A percentile compares a stretch with the other conserved stretches of the same genome.
phyloP scores from a whole-genome alignment of 306 rosid species.

The Trifolium repens region DNA sequence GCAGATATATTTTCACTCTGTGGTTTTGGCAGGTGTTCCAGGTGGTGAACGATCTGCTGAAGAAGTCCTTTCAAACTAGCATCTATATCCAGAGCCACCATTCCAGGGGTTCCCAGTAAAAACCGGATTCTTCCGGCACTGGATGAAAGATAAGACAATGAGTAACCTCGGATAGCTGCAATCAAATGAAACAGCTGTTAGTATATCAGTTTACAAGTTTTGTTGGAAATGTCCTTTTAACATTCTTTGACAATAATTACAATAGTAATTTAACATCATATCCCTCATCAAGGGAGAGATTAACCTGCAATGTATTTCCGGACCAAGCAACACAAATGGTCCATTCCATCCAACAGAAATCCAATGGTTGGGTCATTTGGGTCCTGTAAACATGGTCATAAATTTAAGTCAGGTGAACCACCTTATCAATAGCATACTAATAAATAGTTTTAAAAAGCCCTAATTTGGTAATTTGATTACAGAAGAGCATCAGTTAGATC shows the following conservation, averaged over 20 bases:
- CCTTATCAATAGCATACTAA: slow-evolving; percentile 18
- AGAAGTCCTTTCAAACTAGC: slow-evolving; percentile 75
- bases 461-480: slow-evolving; percentile 15
- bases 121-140: slow-evolving; percentile 94
- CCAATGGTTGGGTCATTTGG: slow-evolving; percentile 98
- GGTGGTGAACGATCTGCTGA: slow-evolving; percentile 83
- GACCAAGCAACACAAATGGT: slow-evolving; percentile 89
- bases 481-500: slow-evolving; percentile 14
- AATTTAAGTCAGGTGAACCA: slow-evolving; percentile 47
- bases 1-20: slow-evolving; percentile 94
- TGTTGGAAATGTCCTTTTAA: slow-evolving; percentile 20
- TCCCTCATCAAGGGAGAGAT: slow-evolving; percentile 26
- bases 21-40: slow-evolving; percentile 91
- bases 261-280: slow-evolving; percentile 22
- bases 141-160: slow-evolving; percentile 91
- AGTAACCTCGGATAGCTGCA: slow-evolving; percentile 98
- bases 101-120: slow-evolving; percentile 93
- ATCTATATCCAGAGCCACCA: slow-evolving; percentile 98
- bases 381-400: slow-evolving; percentile 63
- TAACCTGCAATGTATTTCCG: slow-evolving; percentile 96
- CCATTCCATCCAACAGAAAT: slow-evolving; percentile 94
- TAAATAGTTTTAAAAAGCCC: slow-evolving; percentile 12
- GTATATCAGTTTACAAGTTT: slow-evolving; percentile 25
- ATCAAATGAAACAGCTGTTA: slow-evolving; percentile 39
- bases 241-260: slow-evolving; percentile 31